Evolutionary conservation across 768 basidiomycete genomes (phyloP).

Genomic region (Mycena kentingensis): DNA sequence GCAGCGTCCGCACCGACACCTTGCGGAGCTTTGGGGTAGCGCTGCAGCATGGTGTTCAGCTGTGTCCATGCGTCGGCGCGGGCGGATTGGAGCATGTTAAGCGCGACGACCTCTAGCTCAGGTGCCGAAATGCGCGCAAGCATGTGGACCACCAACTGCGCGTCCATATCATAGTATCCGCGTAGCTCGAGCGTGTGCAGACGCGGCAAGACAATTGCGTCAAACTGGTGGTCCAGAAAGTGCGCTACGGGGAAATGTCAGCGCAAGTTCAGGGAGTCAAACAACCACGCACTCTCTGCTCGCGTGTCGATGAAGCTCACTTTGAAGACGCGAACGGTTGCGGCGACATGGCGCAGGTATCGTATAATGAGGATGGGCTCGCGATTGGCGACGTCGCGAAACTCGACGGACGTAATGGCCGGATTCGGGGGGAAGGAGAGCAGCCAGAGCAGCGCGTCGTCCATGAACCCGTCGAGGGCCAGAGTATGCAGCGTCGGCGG

Average conservation of each 20-base stretch:
- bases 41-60: too few species aligned
- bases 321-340: slow-evolving; percentile 4
- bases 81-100: too few species aligned
- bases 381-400: slow-evolving; percentile 9
- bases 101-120: neutral
- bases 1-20: too few species aligned
- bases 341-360: slow-evolving; percentile 8
- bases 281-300: slow-evolving; percentile 13
- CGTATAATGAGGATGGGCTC: slow-evolving; percentile 7
- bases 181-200: neutral
- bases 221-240: neutral
- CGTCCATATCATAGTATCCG: neutral
- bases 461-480: slow-evolving; percentile 13
- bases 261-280: neutral
- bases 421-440: slow-evolving; percentile 10
- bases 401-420: slow-evolving; percentile 7
- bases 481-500: slow-evolving; percentile 14
- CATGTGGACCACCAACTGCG: neutral
- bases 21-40: too few species aligned
- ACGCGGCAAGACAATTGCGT: neutral
- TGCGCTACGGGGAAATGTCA: neutral
- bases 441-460: slow-evolving; percentile 17
- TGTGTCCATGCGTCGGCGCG: too few species aligned
- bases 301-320: slow-evolving; percentile 11
- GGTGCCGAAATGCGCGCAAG: neutral